phyloP scores from a whole-genome alignment of 1,284 basidiomycete genomes.

The Puccinia hordei region DNA sequence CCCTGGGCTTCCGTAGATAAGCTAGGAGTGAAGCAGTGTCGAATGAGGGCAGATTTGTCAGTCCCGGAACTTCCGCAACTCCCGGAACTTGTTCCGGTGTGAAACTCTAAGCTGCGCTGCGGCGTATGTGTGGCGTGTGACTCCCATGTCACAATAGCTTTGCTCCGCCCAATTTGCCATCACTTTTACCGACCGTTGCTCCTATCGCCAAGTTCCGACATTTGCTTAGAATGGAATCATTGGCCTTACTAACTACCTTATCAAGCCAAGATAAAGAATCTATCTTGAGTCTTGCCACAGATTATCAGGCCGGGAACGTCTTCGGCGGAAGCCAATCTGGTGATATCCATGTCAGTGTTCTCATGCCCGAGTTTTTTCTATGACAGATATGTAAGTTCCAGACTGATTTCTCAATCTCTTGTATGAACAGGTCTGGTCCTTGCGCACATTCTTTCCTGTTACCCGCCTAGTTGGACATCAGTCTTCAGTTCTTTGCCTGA shows the following conservation, averaged over 20 bases:
- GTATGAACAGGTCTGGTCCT: conserved; percentile 43
- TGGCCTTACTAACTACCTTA: conserved; percentile 43
- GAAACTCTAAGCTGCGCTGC: too few species aligned
- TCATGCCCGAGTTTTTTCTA: not conserved
- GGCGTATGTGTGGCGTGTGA: too few species aligned
- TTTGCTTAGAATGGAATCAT: conserved; percentile 20
- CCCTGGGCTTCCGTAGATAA: too few species aligned
- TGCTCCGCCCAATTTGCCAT: too few species aligned
- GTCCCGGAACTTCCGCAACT: too few species aligned
- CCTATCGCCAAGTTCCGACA: not conserved
- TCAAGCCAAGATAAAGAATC: conserved; percentile 51
- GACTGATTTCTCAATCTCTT: not conserved
- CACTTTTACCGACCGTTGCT: not conserved
- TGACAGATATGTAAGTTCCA: not conserved
- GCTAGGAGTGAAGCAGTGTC: too few species aligned
- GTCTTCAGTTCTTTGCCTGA: conserved; percentile 48
- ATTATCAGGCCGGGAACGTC: conserved; percentile 30
- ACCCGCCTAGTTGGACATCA: conserved; percentile 44
- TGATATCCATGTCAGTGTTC: conserved; percentile 43
- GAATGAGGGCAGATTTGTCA: too few species aligned
- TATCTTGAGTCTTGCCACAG: conserved; percentile 42
- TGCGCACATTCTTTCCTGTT: conserved; percentile 48
- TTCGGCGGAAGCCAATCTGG: conserved; percentile 51
- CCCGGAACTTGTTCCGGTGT: too few species aligned
- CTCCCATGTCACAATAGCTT: too few species aligned